Evolutionary conservation across 371 early-diverging fungal genomes (phyloP).

Genomic region (Chytridium lagenaria): DNA sequence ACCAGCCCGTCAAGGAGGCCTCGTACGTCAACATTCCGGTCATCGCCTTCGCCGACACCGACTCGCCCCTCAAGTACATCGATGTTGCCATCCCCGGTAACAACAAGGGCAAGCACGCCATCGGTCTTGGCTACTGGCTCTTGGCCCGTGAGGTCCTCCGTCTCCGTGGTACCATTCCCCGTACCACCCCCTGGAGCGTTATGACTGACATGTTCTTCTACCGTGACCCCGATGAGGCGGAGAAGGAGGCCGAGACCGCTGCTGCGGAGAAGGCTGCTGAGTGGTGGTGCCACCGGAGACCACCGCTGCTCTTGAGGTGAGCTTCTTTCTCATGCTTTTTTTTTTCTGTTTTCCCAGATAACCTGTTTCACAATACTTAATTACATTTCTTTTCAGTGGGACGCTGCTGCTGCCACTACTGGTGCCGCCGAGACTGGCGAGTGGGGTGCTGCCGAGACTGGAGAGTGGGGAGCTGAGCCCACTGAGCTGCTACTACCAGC

Average conservation of each 20-base stretch:
- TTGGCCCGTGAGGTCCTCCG: conserved; percentile 97
- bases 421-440: conserved; percentile 52
- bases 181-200: conserved; percentile 86
- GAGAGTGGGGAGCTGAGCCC: conserved; percentile 56
- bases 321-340: not conserved
- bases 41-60: conserved; percentile 98
- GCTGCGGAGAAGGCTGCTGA: conserved; percentile 52
- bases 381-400: conserved; percentile 41
- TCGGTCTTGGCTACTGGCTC: conserved; percentile 97
- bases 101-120: conserved; percentile 98
- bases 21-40: conserved; percentile 99
- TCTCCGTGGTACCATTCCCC: conserved; percentile 90
- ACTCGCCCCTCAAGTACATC: conserved; percentile 91
- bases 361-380: too few species aligned
- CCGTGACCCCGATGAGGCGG: conserved; percentile 94
- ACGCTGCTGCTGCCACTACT: conserved; percentile 47
- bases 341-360: not conserved
- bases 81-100: conserved; percentile 99
- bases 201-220: conserved; percentile 99
- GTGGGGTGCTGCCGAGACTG: conserved; percentile 62
- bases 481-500: conserved; percentile 17
- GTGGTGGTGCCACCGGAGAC: conserved; percentile 40
- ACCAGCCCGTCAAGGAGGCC: conserved; percentile 98
- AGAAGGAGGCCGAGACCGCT: conserved; percentile 77
- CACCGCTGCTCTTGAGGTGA: conserved; percentile 36